Conservation (phyloP, 768 basidiomycete genomes). For the Tubosaeta brunneosetosa region DNA sequence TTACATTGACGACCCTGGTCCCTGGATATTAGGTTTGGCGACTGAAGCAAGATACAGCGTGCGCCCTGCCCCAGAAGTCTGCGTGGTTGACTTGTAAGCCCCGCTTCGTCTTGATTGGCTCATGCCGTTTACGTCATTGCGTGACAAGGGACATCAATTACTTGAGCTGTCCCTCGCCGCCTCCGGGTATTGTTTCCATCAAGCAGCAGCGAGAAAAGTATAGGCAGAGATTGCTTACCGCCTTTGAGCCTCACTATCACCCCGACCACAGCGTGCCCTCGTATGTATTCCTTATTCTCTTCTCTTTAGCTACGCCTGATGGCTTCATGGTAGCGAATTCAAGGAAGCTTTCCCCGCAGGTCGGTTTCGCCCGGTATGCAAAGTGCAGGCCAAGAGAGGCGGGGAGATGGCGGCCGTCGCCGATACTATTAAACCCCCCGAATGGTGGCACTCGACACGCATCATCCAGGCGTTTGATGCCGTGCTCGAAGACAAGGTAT, state of each 20-base stretch:
- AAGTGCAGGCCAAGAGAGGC: slow-evolving; percentile 81
- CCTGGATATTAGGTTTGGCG: slow-evolving; percentile 90
- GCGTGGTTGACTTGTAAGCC: slow-evolving; percentile 79
- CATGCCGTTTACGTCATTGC: slow-evolving; percentile 1
- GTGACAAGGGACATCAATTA: slow-evolving; percentile 69
- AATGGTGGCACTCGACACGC: slow-evolving; percentile 92
- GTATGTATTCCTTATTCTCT: slow-evolving; percentile 29
- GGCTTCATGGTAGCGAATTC: slow-evolving; percentile 60
- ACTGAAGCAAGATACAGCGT: slow-evolving; percentile 81
- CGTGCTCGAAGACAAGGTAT: slow-evolving; percentile 81
- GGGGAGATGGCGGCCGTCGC: slow-evolving; percentile 78
- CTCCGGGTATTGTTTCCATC: slow-evolving; percentile 64
- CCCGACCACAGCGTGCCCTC: slow-evolving; percentile 83
- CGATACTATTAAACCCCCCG: slow-evolving; percentile 84
- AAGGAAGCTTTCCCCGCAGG: slow-evolving; percentile 94
- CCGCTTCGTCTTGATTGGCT: background rate
- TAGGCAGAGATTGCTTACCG: slow-evolving; percentile 64
- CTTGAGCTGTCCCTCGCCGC: slow-evolving; percentile 79
- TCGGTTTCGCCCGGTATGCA: slow-evolving; percentile 85
- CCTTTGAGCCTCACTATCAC: slow-evolving; percentile 83
- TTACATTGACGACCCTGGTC: slow-evolving; percentile 93
- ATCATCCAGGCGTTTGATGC: slow-evolving; percentile 88
- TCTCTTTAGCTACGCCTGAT: background rate
- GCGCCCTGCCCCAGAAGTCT: slow-evolving; percentile 73
- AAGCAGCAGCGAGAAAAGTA: slow-evolving; percentile 82